These are phyloP conservation scores for Entomortierella beljakovae DNA, from an alignment of 192 early-diverging fungal genomes.

Conservation along the genomic window DNA sequence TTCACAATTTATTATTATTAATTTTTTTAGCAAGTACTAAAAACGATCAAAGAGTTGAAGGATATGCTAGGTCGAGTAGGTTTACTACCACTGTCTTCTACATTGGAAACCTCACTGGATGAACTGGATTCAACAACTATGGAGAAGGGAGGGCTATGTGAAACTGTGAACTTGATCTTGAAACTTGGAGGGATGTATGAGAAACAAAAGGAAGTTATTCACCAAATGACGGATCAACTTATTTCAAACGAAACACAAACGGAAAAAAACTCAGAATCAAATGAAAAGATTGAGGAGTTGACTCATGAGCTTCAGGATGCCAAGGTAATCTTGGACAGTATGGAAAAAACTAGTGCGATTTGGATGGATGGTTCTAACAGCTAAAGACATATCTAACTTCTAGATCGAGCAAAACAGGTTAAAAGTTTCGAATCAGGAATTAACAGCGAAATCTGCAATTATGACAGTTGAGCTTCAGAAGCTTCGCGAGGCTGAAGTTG, in stretches of 20 bases:
- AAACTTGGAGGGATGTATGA: conserved; percentile 36
- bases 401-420: too few species aligned
- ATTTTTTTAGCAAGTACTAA: conserved; percentile 10
- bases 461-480: neutral
- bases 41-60: conserved; percentile 27
- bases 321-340: too few species aligned
- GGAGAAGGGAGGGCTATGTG: conserved; percentile 35
- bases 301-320: conserved; percentile 5
- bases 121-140: conserved; percentile 3
- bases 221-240: conserved; percentile 46
- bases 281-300: conserved; percentile 5
- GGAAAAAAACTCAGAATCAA: neutral
- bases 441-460: too few species aligned
- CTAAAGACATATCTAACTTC: too few species aligned
- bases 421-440: too few species aligned
- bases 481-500: neutral
- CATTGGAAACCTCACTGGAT: conserved; percentile 21
- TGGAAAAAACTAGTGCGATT: too few species aligned
- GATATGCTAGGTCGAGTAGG: conserved; percentile 14
- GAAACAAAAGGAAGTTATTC: conserved; percentile 41
- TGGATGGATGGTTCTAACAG: too few species aligned
- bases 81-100: conserved; percentile 17
- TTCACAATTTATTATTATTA: neutral
- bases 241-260: conserved; percentile 14
- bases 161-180: conserved; percentile 16